phyloP scores from a whole-genome alignment of 495 filamentous ascomycete species.

The Penicillium diatomitis region DNA sequence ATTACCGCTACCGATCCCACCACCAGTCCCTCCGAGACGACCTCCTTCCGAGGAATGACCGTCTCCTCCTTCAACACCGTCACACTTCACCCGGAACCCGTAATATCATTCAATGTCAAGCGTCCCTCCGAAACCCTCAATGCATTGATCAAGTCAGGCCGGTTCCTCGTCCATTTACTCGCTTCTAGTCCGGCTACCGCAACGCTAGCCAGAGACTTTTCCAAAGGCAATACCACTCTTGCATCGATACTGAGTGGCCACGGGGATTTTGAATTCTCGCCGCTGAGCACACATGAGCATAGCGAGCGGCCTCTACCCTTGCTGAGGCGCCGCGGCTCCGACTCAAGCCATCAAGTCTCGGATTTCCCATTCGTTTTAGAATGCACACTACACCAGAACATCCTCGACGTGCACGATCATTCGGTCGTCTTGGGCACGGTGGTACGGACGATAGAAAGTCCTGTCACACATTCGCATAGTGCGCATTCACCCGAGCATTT shows the following conservation, averaged over 20 bases:
- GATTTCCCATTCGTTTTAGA: slow-evolving; percentile 37
- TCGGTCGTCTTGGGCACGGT: slow-evolving; percentile 34
- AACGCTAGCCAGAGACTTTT: slow-evolving; percentile 36
- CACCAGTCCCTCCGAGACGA: slow-evolving; percentile 12
- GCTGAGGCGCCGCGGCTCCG: slow-evolving; percentile 15
- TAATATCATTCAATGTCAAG: slow-evolving; percentile 72
- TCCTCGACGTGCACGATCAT: slow-evolving; percentile 35
- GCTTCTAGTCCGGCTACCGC: slow-evolving; percentile 21
- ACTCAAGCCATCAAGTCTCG: background rate
- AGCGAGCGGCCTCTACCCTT: slow-evolving; percentile 20
- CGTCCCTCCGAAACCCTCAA: slow-evolving; percentile 61
- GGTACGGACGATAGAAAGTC: slow-evolving; percentile 13
- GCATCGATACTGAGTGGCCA: slow-evolving; percentile 20
- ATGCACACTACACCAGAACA: slow-evolving; percentile 26
- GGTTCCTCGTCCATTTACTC: slow-evolving; percentile 38
- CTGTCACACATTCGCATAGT: background rate
- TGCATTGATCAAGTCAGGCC: slow-evolving; percentile 43
- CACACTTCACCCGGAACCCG: slow-evolving; percentile 52
- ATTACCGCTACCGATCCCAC: slow-evolving; percentile 45
- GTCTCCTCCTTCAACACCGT: slow-evolving; percentile 80
- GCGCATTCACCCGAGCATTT: slow-evolving; percentile 14
- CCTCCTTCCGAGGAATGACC: slow-evolving; percentile 54
- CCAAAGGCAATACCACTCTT: slow-evolving; percentile 27
- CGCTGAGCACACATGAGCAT: slow-evolving; percentile 3
- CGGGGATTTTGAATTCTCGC: slow-evolving; percentile 30